Base-by-base conservation (phyloP, 441 rosid genomes). In the Populus hybrid region DNA sequence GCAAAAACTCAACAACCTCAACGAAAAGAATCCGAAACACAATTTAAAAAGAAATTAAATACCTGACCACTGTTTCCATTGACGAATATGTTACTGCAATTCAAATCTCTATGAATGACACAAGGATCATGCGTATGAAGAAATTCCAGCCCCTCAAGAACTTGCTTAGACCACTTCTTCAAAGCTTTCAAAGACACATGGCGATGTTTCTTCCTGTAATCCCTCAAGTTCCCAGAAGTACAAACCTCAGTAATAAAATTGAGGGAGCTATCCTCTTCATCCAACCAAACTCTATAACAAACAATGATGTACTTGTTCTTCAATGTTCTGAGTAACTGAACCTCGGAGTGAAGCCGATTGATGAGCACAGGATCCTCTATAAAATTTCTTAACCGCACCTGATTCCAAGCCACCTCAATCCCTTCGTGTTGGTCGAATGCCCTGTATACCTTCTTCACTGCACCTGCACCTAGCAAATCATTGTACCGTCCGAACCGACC, bases 361-460 rank as follows among this genome's bases (percentile, higher is more conserved):
- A 91, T 85, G 71, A 91, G 74, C 45, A 81, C 80, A 0, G 88
- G 89, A 72, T 90, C 91, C 23, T 86, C 88, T n/a, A 78, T 76
- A 73, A 87, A 88, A 45, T 84, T 84, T 56, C 87, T 77, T 81
- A 91, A 74, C 61, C 85, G 84, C 50, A 90, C 95, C 81, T 89
- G 93, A 79, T 91, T 91, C 95, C 95, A 91, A 2, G 93, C 95
- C 79, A 90, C 93, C 83, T 90, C 93, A 64, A 86, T 86, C 6
- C 92, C 93, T 87, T 90, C 91, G 83, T 89, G 91, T 80, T 89
- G 92, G 77, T 91, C 93, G 75, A 91, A 91, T 35, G 88, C 95
- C 76, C 95, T 83, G 40, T 88, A 90, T 18, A 91, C 95, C 83
- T 86, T 91, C 86, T 91, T 91, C 78, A 89, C 90, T 0, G 93